phyloP scores from a whole-genome alignment of 1,284 basidiomycete genomes.

The Meripilus lineatus region DNA sequence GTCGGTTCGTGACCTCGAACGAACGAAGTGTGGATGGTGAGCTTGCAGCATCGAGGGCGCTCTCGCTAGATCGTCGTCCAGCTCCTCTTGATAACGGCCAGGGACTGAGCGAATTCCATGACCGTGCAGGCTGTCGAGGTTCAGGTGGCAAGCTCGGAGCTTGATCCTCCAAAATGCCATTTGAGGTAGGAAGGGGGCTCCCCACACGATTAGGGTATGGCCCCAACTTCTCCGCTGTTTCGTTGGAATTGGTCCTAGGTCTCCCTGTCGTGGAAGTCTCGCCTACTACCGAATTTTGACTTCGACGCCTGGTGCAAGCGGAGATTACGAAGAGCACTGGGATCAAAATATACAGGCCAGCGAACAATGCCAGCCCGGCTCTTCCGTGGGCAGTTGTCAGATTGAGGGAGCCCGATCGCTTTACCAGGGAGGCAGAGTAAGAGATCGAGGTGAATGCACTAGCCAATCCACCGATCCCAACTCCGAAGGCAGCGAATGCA shows the following conservation, averaged over 20 bases:
- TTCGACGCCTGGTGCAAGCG: constrained; percentile 21
- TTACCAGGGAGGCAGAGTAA: constrained; percentile 23
- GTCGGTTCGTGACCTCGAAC: constrained; percentile 73
- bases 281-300: constrained; percentile 6
- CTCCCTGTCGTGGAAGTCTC: constrained; percentile 12
- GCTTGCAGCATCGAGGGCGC: constrained; percentile 16
- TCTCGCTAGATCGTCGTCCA: constrained; percentile 25
- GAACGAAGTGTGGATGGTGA: constrained; percentile 33
- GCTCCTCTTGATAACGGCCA: constrained; percentile 13
- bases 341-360: constrained; percentile 49
- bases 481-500: constrained; percentile 47
- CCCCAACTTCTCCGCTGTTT: constrained; percentile 45
- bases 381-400: constrained; percentile 59
- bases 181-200: constrained; percentile 15
- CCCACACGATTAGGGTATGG: constrained; percentile 21
- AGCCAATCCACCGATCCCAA: constrained; percentile 57
- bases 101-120: constrained; percentile 21
- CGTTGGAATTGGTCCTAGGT: constrained; percentile 34
- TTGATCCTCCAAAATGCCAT: constrained; percentile 12
- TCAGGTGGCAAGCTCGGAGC: constrained; percentile 11
- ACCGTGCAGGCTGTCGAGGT: constrained; percentile 17
- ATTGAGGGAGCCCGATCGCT: constrained; percentile 28
- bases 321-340: constrained; percentile 40
- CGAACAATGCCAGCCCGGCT: constrained; percentile 57
- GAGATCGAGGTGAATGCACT: constrained; percentile 56